Base-by-base conservation (phyloP, 768 basidiomycete species). In the Lentinula boryana region DNA sequence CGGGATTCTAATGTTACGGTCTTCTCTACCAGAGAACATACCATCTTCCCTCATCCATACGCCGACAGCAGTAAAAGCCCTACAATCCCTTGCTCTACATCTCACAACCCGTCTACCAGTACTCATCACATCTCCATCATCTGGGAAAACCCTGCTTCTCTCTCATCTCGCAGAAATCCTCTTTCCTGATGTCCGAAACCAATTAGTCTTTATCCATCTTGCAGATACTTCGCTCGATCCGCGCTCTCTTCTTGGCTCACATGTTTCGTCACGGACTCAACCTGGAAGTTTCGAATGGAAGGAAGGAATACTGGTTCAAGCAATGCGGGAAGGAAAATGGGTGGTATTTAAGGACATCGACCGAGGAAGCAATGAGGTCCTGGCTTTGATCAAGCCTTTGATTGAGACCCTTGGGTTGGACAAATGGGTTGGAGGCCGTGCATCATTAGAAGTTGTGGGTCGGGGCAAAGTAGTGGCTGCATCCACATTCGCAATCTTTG, bases 211-310 rank as follows among this genome's bases (percentile, higher is more conserved):
- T 0, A 87, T 99, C 61, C 91, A 96, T 66, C 85, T 98, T 27
- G 93, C 94, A 5, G 97, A 98, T 66, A 96, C 95, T 0, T 96
- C 96, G 2, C 80, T 99, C 49, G 96, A 99, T 68, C 89, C 95
- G 33, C 89, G 96, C 23, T 89, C 94, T 0, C 80, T 99, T 5
- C 81, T 99, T 46, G 96, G 97, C 4, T 95, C 93, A 2, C 96
- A 98, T 62, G 78, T 93, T 2, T 96, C 96, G 1, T 97, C 96
- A 0, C 79, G 88, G 0, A 85, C 82, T 1, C 82, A 83, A 27
- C 87, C 93, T 0, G 96, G 96, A 5, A 86, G 84, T 2, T 99
- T 99, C 66, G 93, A 96, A 66, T 99, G 95, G 92, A 92, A 89
- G 73, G 95, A 98, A 64, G 97, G 97, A 5, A 88, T 95, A 0